phyloP scores from a whole-genome alignment of 1,139 yeast species.

The Yamadazyma spencermartinsiae region DNA sequence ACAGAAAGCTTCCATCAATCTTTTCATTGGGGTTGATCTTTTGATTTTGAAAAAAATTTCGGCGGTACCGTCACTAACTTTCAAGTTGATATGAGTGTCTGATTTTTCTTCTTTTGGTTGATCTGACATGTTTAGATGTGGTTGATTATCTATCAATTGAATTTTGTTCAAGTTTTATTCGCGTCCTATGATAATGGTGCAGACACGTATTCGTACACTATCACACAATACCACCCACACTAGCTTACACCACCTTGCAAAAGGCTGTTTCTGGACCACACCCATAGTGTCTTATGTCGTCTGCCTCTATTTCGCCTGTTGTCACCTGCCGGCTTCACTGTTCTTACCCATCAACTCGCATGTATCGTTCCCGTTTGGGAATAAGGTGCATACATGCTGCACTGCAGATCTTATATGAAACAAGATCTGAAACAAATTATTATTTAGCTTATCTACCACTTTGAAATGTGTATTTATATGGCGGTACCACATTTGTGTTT shows the following conservation, averaged over 20 bases:
- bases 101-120: slow-evolving; percentile 52
- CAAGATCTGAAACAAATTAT: not conserved
- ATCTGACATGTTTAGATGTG: slow-evolving; percentile 14
- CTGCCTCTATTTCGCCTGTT: too few relatives aligned
- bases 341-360: too few relatives aligned
- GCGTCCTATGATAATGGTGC: not conserved
- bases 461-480: not conserved
- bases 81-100: slow-evolving; percentile 81
- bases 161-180: not conserved
- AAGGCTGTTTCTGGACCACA: too few relatives aligned
- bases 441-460: not conserved
- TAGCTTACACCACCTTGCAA: too few relatives aligned
- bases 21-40: slow-evolving; percentile 86
- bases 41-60: slow-evolving; percentile 97
- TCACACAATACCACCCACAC: too few relatives aligned
- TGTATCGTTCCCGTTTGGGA: not conserved
- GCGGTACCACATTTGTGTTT: too few relatives aligned
- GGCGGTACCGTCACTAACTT: slow-evolving; percentile 89
- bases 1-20: slow-evolving; percentile 97
- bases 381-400: too few relatives aligned
- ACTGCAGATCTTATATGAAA: too few relatives aligned
- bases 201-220: not conserved
- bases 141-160: not conserved
- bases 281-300: too few relatives aligned
- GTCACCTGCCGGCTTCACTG: too few relatives aligned